These are phyloP conservation scores for Rubroboletus satanas DNA, from an alignment of 768 basidiomycete genomes.

Conservation along the genomic window DNA sequence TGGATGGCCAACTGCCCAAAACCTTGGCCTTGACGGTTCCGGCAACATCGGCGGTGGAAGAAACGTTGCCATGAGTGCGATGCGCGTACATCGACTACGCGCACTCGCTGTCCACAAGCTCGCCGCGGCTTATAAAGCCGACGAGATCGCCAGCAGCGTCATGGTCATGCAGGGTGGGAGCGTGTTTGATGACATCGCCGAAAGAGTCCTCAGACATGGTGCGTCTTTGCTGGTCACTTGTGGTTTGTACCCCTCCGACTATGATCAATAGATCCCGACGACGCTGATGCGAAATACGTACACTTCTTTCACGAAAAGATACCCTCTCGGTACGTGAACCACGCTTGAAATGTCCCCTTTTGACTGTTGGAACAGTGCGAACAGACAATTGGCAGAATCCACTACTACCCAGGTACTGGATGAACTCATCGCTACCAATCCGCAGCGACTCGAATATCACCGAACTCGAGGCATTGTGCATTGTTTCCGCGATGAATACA, in stretches of 20 bases:
- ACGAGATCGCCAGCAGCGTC: constrained; percentile 89
- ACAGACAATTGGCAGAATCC: constrained; percentile 80
- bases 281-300: constrained; percentile 80
- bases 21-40: constrained; percentile 57
- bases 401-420: constrained; percentile 77
- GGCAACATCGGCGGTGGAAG: constrained; percentile 57
- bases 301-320: constrained; percentile 96
- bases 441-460: constrained; percentile 79
- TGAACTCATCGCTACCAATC: constrained; percentile 67
- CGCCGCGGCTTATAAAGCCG: constrained; percentile 78
- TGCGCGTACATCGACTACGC: constrained; percentile 75
- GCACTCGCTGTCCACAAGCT: constrained; percentile 84
- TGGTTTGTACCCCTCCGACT: not conserved
- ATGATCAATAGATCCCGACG: constrained; percentile 56
- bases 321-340: constrained; percentile 69
- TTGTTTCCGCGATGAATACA: constrained; percentile 82
- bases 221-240: constrained; percentile 16
- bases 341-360: constrained; percentile 3
- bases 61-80: constrained; percentile 79
- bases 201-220: constrained; percentile 74
- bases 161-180: constrained; percentile 96
- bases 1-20: constrained; percentile 63
- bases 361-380: constrained; percentile 21
- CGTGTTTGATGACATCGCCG: constrained; percentile 90
- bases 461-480: constrained; percentile 89